A percentile compares a stretch with the other conserved stretches of the same genome.
Evolutionary conservation across 108 stramenopile genomes (phyloP).

Genomic region (Skeletonema potamos): DNA sequence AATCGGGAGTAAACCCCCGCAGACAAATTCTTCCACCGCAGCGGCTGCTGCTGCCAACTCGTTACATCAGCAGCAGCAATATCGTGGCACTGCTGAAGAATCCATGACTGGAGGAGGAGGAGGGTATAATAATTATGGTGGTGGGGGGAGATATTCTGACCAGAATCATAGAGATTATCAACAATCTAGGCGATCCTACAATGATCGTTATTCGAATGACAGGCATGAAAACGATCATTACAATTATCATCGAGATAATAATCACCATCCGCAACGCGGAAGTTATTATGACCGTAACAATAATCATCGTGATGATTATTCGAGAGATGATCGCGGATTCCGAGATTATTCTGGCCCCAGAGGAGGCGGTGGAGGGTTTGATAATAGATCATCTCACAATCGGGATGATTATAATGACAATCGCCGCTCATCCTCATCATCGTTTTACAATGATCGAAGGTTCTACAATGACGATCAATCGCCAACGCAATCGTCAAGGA

Average conservation of each 20-base stretch:
- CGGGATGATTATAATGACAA: not conserved
- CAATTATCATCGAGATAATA: not conserved
- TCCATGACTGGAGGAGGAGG: not conserved
- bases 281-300: not conserved
- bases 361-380: not conserved
- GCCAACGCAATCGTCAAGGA: not conserved
- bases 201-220: not conserved
- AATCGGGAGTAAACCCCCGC: not conserved
- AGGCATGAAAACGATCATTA: not conserved
- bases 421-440: not conserved
- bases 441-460: not conserved
- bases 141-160: not conserved
- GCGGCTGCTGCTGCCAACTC: not conserved
- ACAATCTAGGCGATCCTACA: not conserved
- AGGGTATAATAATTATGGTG: not conserved
- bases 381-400: not conserved
- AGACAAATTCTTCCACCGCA: not conserved
- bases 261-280: not conserved
- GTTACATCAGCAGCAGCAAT: not conserved
- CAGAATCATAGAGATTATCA: not conserved
- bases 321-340: not conserved
- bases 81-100: not conserved
- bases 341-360: not conserved
- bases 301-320: not conserved
- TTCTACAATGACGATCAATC: not conserved